Evolutionary conservation across 441 rosid species (phyloP), one percentile per base, ranked within the genome.

Genomic region (Melianthus villosus): DNA sequence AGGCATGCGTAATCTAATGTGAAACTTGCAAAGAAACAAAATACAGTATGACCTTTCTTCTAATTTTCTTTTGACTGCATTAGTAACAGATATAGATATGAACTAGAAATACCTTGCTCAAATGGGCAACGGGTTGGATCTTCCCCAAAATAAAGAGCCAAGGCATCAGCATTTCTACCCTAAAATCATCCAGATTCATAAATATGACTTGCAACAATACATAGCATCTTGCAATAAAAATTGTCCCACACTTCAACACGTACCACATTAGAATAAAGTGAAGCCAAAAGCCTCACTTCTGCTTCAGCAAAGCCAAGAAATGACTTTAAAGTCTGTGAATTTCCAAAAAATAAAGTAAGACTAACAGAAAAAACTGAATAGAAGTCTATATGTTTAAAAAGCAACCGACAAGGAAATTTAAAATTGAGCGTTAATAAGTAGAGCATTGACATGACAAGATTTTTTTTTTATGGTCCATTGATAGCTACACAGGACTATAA

Each of bases 51-150:
- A 37, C 25, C 10, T 9, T 10, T n/a, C 25, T 6, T 22, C 6
- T 7, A 4, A 22, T 7, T 38, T 4, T 38, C n/a, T 22, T 15
- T 10, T 16, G 3, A 13, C 39, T n/a, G 22, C 11, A n/a, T 13
- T 22, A 20, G n/a, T 1, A 9, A 11, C 22, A 20, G 7, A 18
- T 18, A 20, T 4, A 3, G n/a, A 11, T 7, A 22, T 37, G 4
- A 33, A 40, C 26, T 22, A 17, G 34, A 27, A 6, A 17, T 45
- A 77, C 86, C 86, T 71, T 77, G 82, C 60, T 77, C 86, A 34
- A 77, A 77, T 19, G 82, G 79, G 40, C 76, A 77, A 32, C 79
- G 82, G 16, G 79, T 69, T 17, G 86, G 86, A 60, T 77, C 86
- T 56, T 77, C 86, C 36, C 86, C 86, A 26, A 77, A 77, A 50